Percentiles rank a stretch among this genome's conserved stretches.
Evolutionary conservation across 2,329 filamentous ascomycete genomes (phyloP).

Genomic region (Cladosporium sp.): DNA sequence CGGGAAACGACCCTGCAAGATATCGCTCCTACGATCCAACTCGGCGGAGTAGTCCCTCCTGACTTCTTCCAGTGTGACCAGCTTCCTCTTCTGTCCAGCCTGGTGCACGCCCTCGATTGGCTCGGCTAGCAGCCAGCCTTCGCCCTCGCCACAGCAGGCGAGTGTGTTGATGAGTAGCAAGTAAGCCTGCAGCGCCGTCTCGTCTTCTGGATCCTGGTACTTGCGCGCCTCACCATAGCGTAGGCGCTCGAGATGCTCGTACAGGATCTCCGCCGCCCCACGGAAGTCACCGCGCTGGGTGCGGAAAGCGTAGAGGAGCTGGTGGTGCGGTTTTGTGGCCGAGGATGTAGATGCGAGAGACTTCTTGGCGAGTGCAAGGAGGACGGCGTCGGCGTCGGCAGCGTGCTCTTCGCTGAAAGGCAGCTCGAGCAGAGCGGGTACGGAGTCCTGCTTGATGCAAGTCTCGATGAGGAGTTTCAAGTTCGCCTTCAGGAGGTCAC

Average conservation of each 20-base stretch:
- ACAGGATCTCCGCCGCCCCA: conserved; percentile 57
- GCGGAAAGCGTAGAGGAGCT: conserved; percentile 86
- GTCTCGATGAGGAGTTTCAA: conserved; percentile 59
- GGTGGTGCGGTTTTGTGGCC: conserved; percentile 62
- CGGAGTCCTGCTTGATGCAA: conserved; percentile 26
- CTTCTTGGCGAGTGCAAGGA: conserved; percentile 64
- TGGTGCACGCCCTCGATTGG: conserved; percentile 37
- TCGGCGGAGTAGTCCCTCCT: conserved; percentile 85
- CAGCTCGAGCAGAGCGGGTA: conserved; percentile 55
- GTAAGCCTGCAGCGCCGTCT: conserved; percentile 64
- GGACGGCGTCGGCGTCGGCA: conserved; percentile 70
- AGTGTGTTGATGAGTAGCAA: conserved; percentile 90
- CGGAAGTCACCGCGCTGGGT: conserved; percentile 80
- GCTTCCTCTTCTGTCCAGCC: conserved; percentile 53
- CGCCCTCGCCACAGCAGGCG: conserved; percentile 72
- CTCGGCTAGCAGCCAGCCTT: conserved; percentile 70
- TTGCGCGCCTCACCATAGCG: conserved; percentile 16
- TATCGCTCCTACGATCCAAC: conserved; percentile 78
- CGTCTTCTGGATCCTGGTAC: conserved; percentile 40
- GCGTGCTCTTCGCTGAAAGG: conserved; percentile 69
- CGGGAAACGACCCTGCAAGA: conserved; percentile 84
- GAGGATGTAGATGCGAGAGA: conserved; percentile 50
- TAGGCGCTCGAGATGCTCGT: conserved; percentile 50
- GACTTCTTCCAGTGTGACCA: conserved; percentile 80
- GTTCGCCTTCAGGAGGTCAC: conserved; percentile 62